A percentile compares a stretch with the other conserved stretches of the same genome.
phyloP scores from a whole-genome alignment of 2,329 filamentous ascomycete genomes.

The Herpotrichia juniperi region DNA sequence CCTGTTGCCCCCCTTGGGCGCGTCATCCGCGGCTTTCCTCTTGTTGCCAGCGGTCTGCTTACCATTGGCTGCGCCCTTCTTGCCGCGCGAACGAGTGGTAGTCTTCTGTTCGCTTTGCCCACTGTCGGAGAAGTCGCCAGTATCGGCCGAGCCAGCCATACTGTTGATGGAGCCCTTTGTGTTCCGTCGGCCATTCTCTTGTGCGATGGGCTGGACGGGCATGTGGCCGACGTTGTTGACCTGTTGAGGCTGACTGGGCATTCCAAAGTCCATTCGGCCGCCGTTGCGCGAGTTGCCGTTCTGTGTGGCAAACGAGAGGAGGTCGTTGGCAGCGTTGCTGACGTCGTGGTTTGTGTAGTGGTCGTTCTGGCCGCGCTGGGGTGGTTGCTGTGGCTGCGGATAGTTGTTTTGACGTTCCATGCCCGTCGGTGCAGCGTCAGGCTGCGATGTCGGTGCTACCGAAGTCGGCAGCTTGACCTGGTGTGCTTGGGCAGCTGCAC shows the following conservation, averaged over 20 bases:
- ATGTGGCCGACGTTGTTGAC: slow-evolving; percentile 54
- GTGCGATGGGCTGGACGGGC: slow-evolving; percentile 52
- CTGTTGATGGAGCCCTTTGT: slow-evolving; percentile 62
- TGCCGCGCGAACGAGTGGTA: slow-evolving; percentile 54
- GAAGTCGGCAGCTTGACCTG: slow-evolving; percentile 50
- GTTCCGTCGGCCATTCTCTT: slow-evolving; percentile 58
- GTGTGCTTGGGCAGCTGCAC: slow-evolving; percentile 64
- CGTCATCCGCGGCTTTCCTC: slow-evolving; percentile 80
- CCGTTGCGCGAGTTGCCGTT: slow-evolving; percentile 64
- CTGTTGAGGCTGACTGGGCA: slow-evolving; percentile 46
- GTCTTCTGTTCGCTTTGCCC: slow-evolving; percentile 69
- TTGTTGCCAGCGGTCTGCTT: slow-evolving; percentile 54
- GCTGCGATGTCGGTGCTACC: slow-evolving; percentile 51
- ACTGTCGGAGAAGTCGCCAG: slow-evolving; percentile 74
- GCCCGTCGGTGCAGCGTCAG: slow-evolving; percentile 48
- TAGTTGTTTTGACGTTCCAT: slow-evolving; percentile 64
- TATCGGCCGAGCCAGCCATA: slow-evolving; percentile 58
- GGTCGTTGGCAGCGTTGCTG: slow-evolving; percentile 91
- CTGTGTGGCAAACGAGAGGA: slow-evolving; percentile 83
- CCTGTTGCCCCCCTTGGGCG: slow-evolving; percentile 72
- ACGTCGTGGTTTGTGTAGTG: slow-evolving; percentile 86
- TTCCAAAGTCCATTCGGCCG: slow-evolving; percentile 58
- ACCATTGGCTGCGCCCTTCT: slow-evolving; percentile 43
- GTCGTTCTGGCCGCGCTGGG: slow-evolving; percentile 56
- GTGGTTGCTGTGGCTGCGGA: slow-evolving; percentile 48